Evolutionary conservation across 2,329 filamentous ascomycete genomes (phyloP), one percentile per base, ranked within the genome.

Genomic region (Colletotrichum acutatum): DNA sequence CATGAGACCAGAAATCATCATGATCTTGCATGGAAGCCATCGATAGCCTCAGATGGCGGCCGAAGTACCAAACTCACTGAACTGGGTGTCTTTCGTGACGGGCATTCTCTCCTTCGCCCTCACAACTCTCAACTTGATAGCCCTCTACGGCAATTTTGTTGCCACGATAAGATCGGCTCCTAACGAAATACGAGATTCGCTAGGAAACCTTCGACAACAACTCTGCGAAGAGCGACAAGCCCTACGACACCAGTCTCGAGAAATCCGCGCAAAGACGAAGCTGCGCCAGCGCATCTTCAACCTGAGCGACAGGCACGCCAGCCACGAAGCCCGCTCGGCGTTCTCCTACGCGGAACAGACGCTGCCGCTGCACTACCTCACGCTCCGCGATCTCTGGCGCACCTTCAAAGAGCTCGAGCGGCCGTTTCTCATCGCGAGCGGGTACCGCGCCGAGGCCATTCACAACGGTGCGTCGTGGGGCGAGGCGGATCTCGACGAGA

Each of bases 71-170:
- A 71, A 71, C 56, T 73, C 71, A 0, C 61, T 73, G 11, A 73
- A 73, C 28, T 73, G 71, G 71, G 53, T 73, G 22, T 73, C 71
- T 9, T 73, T 73, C 34, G 56, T 73, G 8, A 73, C 71, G 1
- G 71, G 71, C 60, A 73, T 73, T 56, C 66, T 73, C 22, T 42
- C 66, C 22, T 73, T 73, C 30, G 71, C 32, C 28, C 61, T 73
- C 34, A 73, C 71, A 12, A 57, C 52, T 4, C 71, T 73, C 49
- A 73, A 73, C 61, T 57, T 73, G 46, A 46, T 73, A 34, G 71
- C 71, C 9, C 19, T 73, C 34, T 73, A 73, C 56, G 71, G 28
- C 26, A 73, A 66, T 34, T 73, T 73, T 9, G 67, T 73, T 22
- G 56, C 67, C 12, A 73, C 71, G 1, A 70, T 73, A 14, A 60